Conservation (phyloP, 2,329 filamentous ascomycete species). For the Ophiostoma sp. region DNA sequence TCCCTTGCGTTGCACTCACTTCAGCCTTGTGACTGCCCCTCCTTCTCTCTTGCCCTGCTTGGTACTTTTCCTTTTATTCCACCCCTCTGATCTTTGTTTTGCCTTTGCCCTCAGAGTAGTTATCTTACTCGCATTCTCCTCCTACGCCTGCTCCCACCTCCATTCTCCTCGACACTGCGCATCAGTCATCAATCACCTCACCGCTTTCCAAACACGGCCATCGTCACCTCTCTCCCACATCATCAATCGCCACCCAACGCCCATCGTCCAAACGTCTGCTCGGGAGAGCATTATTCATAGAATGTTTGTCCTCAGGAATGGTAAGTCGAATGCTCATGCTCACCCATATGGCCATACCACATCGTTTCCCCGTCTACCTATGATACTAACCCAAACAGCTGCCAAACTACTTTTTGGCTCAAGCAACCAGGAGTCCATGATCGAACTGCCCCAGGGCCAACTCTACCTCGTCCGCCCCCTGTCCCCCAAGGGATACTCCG, state of each 20-base stretch:
- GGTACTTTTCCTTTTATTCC: not conserved
- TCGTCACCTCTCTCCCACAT: not conserved
- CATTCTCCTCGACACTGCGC: not conserved
- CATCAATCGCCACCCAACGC: not conserved
- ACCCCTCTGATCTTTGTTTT: not conserved
- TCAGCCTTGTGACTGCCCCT: slow-evolving; percentile 18
- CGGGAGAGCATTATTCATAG: slow-evolving; percentile 24
- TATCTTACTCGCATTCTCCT: not conserved
- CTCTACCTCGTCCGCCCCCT: slow-evolving; percentile 93
- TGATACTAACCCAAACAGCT: slow-evolving; percentile 46
- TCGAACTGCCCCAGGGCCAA: slow-evolving; percentile 91
- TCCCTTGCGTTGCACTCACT: slow-evolving; percentile 3
- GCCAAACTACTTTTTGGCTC: slow-evolving; percentile 90
- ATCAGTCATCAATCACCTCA: slow-evolving; percentile 6
- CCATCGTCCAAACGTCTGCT: not conserved
- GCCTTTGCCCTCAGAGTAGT: not conserved
- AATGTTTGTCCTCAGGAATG: slow-evolving; percentile 43
- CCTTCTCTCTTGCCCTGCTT: not conserved
- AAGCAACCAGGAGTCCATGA: slow-evolving; percentile 81
- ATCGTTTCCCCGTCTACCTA: not conserved
- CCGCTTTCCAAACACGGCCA: slow-evolving; percentile 8
- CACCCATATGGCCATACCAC: not conserved
- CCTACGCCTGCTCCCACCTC: not conserved
- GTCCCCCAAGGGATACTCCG: slow-evolving; percentile 95
- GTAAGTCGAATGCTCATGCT: slow-evolving; percentile 30